Base-by-base conservation (phyloP, 768 basidiomycete species). In the Xanthoconium stramineum region DNA sequence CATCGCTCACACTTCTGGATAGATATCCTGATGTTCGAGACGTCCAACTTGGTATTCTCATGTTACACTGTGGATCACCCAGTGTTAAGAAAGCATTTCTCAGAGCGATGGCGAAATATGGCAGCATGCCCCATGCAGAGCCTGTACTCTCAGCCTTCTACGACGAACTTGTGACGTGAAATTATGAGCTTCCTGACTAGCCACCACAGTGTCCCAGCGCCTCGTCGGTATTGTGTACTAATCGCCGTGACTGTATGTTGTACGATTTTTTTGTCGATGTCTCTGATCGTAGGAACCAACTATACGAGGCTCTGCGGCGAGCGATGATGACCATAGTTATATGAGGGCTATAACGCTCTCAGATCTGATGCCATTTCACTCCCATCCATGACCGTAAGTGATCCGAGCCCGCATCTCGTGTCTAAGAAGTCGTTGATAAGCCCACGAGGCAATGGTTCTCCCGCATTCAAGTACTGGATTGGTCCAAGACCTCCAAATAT, bases 21-120 rank as follows among this genome's bases (percentile, higher is more conserved):
- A 69, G 67, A 51, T 56, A 69, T 17, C 42, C 50, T 8, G 55
- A 55, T 2, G 56, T 69, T 50, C 64, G n/a, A 32, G 17, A 53
- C 17, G 44, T 49, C 45, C 62, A 69, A 38, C 53, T 69, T 32
- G 39, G n/a, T 20, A 33, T 53, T 20, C 67, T 69, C 6, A 20
- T 49, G 38, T 5, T 46, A 15, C 48, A 56, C 30, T 17, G 39
- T 39, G 33, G 9, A 15, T 61, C 59, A 19, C 40, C 59, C 7
- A 50, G 49, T 19, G 51, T 67, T 47, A 66, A 66, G 49, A 36
- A 36, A 29, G 49, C 49, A 19, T 55, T 65, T 48, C 29, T 67
- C n/a, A 38, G 20, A 47, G 39, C 33, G 19, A 46, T 67, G 30
- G 35, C 7, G 13, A 49, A 53, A 7, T 53, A 47, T 2, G 4